These are phyloP conservation scores for Azolla pinnata DNA, from an alignment of 75 land plant species.

Conservation along the genomic window DNA sequence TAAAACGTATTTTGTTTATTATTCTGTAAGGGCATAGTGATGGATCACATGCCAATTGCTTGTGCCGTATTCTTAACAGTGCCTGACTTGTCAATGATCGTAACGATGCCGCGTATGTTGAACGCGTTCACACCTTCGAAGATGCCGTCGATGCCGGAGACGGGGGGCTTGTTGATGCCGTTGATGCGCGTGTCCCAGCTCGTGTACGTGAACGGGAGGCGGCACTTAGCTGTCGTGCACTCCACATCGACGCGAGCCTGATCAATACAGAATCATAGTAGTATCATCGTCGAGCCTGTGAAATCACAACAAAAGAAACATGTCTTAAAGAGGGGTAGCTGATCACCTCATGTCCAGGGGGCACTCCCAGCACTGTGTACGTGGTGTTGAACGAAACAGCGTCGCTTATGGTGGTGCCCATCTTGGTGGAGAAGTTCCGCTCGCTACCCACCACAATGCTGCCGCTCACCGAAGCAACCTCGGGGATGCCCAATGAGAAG, in stretches of 20 bases:
- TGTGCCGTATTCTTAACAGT: too few relatives aligned
- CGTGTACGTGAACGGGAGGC: slow-evolving; percentile 5
- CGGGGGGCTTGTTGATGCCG: background rate
- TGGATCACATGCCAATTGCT: too few relatives aligned
- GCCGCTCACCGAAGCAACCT: slow-evolving; percentile 2
- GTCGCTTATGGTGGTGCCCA: slow-evolving; percentile 3
- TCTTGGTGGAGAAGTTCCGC: slow-evolving; percentile 5
- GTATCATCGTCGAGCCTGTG: too few relatives aligned
- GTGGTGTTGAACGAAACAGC: background rate
- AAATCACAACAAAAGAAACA: too few relatives aligned
- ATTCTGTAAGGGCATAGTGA: too few relatives aligned
- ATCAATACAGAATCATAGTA: too few relatives aligned
- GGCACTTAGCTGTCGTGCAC: background rate
- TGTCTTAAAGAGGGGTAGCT: too few relatives aligned
- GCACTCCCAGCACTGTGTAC: slow-evolving; percentile 1
- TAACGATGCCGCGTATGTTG: background rate
- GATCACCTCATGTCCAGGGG: slow-evolving; percentile 2
- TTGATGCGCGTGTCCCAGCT: background rate
- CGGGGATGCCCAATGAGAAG: background rate
- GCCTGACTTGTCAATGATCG: too few relatives aligned
- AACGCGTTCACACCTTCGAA: slow-evolving; percentile 8
- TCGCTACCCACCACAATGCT: slow-evolving; percentile 3
- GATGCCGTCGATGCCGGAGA: slow-evolving; percentile 4
- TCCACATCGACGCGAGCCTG: slow-evolving; percentile 5
- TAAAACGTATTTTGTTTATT: too few relatives aligned